Percentiles rank a stretch among this genome's conserved stretches.
Conservation (phyloP, 768 basidiomycete species). For the Tulasnella sp. region DNA sequence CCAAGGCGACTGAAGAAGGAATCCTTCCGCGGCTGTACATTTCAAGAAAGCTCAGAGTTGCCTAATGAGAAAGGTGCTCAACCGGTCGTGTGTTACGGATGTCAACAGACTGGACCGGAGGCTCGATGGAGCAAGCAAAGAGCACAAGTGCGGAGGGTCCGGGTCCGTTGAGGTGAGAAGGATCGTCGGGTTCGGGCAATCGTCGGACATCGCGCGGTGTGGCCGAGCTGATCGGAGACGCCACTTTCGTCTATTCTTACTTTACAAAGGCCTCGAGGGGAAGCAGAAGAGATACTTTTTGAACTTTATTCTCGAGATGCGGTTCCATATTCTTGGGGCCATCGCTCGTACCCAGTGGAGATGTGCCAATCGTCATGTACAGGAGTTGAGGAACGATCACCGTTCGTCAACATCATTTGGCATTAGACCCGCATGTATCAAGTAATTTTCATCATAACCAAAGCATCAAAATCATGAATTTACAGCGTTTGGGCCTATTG, state of each 20-base stretch:
- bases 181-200: slow-evolving; percentile 6
- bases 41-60: too few relatives aligned
- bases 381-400: too few relatives aligned
- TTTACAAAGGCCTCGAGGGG: background rate
- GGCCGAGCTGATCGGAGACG: background rate
- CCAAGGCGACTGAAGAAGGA: background rate
- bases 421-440: too few relatives aligned
- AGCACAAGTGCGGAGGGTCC: background rate
- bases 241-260: background rate
- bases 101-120: too few relatives aligned
- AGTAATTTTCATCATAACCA: too few relatives aligned
- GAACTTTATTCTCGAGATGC: background rate
- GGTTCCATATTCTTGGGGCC: too few relatives aligned
- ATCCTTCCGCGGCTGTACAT: background rate
- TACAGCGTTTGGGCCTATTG: too few relatives aligned
- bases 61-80: too few relatives aligned
- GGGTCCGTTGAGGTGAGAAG: background rate
- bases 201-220: background rate
- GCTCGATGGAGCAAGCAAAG: background rate
- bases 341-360: too few relatives aligned
- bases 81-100: too few relatives aligned
- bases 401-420: too few relatives aligned
- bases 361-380: too few relatives aligned
- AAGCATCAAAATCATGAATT: background rate
- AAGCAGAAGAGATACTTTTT: background rate